Evolutionary conservation across 2,329 filamentous ascomycete species (phyloP).

Genomic region (Diaporthe nobilis): DNA sequence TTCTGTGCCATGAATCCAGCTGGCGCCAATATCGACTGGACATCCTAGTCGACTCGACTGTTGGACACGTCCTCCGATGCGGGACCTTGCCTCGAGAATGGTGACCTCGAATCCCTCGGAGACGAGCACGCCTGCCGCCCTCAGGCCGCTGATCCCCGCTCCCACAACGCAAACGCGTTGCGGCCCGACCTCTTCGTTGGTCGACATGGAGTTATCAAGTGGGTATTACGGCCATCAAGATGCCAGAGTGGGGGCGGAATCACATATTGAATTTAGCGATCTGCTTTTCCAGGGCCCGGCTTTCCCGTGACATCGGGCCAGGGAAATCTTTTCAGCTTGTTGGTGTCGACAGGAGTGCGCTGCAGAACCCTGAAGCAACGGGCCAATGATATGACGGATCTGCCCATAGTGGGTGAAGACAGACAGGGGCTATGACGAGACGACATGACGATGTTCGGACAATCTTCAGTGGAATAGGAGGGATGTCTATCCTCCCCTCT

Average conservation of each 20-base stretch:
- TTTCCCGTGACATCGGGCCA: background rate
- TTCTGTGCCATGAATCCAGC: slow-evolving; percentile 2
- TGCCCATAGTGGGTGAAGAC: slow-evolving; percentile 6
- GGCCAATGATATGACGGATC: slow-evolving; percentile 2
- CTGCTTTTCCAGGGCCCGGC: background rate
- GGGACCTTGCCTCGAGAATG: slow-evolving; percentile 8
- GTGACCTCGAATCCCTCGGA: background rate
- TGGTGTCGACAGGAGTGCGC: too few species aligned
- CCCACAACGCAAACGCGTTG: background rate
- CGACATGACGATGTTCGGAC: slow-evolving; percentile 28
- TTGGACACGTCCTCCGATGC: background rate
- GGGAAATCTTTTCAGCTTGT: too few species aligned
- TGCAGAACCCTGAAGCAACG: background rate
- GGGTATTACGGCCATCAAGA: background rate
- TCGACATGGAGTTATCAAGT: background rate
- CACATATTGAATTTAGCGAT: background rate
- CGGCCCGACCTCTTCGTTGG: background rate
- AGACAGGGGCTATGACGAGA: slow-evolving; percentile 4
- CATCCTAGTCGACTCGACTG: background rate
- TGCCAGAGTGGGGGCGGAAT: too few species aligned
- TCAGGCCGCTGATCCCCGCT: background rate
- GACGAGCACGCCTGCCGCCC: background rate
- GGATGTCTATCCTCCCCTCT: background rate
- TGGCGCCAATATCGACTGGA: background rate
- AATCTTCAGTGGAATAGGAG: slow-evolving; percentile 10